phyloP scores from a whole-genome alignment of 2,329 filamentous ascomycete species.

The Sporothrix pallida region DNA sequence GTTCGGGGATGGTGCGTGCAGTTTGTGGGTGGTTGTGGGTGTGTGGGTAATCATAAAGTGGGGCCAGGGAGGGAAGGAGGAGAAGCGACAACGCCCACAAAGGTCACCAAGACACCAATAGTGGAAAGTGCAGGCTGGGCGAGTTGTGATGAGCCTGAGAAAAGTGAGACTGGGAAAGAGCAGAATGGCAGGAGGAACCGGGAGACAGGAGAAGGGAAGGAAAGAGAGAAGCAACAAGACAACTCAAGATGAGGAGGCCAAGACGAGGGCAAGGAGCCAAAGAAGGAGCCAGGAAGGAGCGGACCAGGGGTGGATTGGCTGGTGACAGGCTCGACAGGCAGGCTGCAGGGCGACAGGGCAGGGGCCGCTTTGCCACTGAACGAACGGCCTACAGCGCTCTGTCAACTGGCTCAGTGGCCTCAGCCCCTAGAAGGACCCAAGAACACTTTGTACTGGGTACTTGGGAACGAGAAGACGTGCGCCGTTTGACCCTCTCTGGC shows the following conservation, averaged over 20 bases:
- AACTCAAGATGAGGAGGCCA: background rate
- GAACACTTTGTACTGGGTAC: conserved; percentile 3
- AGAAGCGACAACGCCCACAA: conserved; percentile 11
- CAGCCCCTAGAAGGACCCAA: background rate
- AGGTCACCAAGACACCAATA: conserved; percentile 9
- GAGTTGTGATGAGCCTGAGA: background rate
- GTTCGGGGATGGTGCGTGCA: conserved; percentile 24
- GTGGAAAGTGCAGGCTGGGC: background rate
- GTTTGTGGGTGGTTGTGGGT: conserved; percentile 22
- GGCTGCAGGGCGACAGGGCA: background rate
- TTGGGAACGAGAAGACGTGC: background rate
- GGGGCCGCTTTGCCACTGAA: background rate
- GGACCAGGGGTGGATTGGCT: background rate
- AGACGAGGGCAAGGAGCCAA: background rate
- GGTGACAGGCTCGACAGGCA: conserved; percentile 1
- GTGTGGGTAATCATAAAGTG: conserved; percentile 29
- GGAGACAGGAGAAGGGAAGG: background rate
- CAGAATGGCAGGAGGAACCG: background rate
- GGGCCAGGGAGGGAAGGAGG: conserved; percentile 13
- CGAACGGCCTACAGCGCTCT: background rate
- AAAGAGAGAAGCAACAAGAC: background rate
- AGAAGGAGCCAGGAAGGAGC: conserved; percentile 14
- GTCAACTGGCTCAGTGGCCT: background rate
- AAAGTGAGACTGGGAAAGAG: conserved; percentile 8
- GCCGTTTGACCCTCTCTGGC: conserved; percentile 7